Conservation (phyloP, 306 rosid species). For the Trifolium subterraneum region DNA sequence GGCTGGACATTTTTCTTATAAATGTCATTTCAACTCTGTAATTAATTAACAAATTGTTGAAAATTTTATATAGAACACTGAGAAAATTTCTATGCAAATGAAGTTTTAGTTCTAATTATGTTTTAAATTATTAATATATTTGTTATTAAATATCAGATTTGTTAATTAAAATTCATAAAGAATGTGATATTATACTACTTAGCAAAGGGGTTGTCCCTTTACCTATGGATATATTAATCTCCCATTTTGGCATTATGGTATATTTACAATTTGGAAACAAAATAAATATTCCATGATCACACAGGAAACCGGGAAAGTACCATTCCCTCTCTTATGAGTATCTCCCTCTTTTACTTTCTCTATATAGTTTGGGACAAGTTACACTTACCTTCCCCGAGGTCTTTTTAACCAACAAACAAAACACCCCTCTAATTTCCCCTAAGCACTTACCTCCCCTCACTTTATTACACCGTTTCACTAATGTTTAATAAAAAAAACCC, state of each 20-base stretch:
- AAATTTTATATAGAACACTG: background rate
- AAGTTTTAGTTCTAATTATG: background rate
- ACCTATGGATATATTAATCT: no score
- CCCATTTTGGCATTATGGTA: no score
- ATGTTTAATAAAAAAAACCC: background rate
- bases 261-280: background rate
- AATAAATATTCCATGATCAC: background rate
- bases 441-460: background rate
- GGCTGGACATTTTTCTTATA: background rate
- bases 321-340: background rate
- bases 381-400: background rate
- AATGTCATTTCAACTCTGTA: constrained; percentile 10
- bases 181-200: no score
- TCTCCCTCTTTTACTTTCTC: background rate
- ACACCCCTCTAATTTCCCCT: background rate
- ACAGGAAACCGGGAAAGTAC: background rate
- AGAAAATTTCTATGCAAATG: background rate
- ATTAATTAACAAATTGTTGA: background rate
- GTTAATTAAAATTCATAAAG: background rate
- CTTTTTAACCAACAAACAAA: background rate
- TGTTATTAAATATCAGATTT: background rate
- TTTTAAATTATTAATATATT: background rate
- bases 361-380: background rate
- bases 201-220: no score
- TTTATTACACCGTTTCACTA: background rate